phyloP scores from a whole-genome alignment of 1,284 basidiomycete genomes.

The Papiliotrema laurentii region DNA sequence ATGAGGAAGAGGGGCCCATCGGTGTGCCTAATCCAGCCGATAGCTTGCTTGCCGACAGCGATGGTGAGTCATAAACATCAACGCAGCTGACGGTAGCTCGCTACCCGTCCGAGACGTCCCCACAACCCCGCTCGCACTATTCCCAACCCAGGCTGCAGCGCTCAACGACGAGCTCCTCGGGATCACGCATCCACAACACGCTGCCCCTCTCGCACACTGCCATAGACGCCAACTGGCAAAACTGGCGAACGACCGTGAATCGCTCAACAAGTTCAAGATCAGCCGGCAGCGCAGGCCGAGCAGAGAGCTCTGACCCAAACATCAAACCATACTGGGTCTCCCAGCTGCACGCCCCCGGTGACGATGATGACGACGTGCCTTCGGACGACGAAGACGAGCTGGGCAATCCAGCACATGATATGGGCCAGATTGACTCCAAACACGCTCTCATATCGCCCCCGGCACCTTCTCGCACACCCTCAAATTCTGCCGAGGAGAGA shows the following conservation, averaged over 20 bases:
- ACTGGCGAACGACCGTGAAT: constrained; percentile 1
- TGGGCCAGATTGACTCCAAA: not conserved
- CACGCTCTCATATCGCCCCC: not conserved
- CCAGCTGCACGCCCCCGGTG: not conserved
- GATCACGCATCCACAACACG: not conserved
- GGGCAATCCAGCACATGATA: not conserved
- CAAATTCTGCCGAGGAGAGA: constrained; percentile 1
- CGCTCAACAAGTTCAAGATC: not conserved
- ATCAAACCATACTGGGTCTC: not conserved
- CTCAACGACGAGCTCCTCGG: not conserved
- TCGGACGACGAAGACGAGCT: constrained; percentile 7
- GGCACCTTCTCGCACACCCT: not conserved
- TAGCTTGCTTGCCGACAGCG: not conserved
- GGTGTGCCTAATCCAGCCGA: not conserved
- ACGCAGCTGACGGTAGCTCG: not conserved
- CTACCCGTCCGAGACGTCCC: not conserved
- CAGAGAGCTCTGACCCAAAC: not conserved
- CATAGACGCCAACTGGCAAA: not conserved
- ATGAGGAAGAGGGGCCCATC: constrained; percentile 2
- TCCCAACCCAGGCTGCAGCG: not conserved
- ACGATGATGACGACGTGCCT: not conserved
- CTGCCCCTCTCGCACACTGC: not conserved
- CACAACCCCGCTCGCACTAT: not conserved
- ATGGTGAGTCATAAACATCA: not conserved
- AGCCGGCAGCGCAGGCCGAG: not conserved